Evolutionary conservation across 805 yeast species (phyloP).

Genomic region (Ogataea pignaliae): DNA sequence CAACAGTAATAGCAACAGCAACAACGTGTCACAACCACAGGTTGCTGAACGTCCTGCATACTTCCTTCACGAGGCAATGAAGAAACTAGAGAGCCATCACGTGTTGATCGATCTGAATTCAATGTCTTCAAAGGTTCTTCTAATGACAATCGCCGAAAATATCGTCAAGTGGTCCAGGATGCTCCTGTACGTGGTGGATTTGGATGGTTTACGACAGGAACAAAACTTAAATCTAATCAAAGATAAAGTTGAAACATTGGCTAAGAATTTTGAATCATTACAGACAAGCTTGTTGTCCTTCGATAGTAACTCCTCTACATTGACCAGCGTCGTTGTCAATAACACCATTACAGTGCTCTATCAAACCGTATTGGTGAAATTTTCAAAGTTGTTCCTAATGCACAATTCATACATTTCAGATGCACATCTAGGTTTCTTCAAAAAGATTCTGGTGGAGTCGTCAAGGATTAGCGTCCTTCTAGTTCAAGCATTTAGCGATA

Average conservation of each 20-base stretch:
- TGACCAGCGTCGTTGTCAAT: constrained; percentile 21
- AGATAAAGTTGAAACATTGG: constrained; percentile 23
- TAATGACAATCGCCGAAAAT: constrained; percentile 28
- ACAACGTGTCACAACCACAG: too few species aligned
- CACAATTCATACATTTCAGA: constrained; percentile 6
- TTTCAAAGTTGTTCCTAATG: constrained; percentile 19
- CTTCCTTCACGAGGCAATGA: constrained; percentile 29
- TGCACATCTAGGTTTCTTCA: constrained; percentile 19
- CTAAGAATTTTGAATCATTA: constrained; percentile 21
- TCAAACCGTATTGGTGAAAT: constrained; percentile 25
- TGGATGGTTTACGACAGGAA: constrained; percentile 18
- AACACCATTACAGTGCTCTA: constrained; percentile 25
- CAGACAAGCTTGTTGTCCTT: constrained; percentile 25
- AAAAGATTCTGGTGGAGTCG: constrained; percentile 17
- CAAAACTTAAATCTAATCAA: constrained; percentile 17
- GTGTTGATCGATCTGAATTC: constrained; percentile 25
- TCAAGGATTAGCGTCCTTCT: constrained; percentile 16
- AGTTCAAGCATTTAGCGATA: constrained; percentile 15
- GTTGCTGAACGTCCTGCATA: constrained; percentile 2
- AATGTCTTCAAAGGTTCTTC: constrained; percentile 21
- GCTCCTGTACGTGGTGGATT: constrained; percentile 26
- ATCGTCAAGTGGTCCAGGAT: constrained; percentile 30
- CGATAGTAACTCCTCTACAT: constrained; percentile 23
- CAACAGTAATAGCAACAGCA: background rate
- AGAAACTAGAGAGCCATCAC: constrained; percentile 23